These are phyloP conservation scores for Zymoseptoria tritici DNA, from an alignment of 2,329 filamentous ascomycete species.

Conservation along the genomic window DNA sequence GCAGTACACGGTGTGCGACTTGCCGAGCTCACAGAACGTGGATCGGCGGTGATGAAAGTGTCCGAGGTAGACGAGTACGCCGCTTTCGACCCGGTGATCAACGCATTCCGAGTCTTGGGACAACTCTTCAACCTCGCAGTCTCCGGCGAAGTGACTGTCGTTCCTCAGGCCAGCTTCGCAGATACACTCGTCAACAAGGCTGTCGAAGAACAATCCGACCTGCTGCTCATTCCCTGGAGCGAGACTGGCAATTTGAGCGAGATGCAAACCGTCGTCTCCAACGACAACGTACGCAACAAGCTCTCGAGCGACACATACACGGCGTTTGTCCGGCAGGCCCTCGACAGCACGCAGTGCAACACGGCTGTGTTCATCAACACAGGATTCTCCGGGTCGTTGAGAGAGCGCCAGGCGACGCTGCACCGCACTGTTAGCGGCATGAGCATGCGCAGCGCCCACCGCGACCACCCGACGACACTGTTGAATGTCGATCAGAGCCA, in stretches of 20 bases:
- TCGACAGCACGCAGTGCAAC: slow-evolving; percentile 58
- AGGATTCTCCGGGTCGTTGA: slow-evolving; percentile 48
- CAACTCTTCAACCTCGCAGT: slow-evolving; percentile 76
- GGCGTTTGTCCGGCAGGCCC: slow-evolving; percentile 62
- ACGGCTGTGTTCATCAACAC: slow-evolving; percentile 76
- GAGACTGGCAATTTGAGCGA: slow-evolving; percentile 71
- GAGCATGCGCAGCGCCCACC: slow-evolving; percentile 52
- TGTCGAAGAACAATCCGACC: slow-evolving; percentile 48
- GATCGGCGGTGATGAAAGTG: slow-evolving; percentile 91
- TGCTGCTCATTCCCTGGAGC: slow-evolving; percentile 82
- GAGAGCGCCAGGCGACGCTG: slow-evolving; percentile 32
- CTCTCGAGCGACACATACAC: slow-evolving; percentile 60
- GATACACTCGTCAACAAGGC: slow-evolving; percentile 66
- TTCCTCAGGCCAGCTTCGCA: slow-evolving; percentile 69
- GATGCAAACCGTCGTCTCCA: slow-evolving; percentile 41
- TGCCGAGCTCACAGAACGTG: slow-evolving; percentile 80
- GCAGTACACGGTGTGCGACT: slow-evolving; percentile 74
- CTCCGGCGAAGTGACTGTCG: slow-evolving; percentile 64
- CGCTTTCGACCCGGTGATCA: slow-evolving; percentile 71
- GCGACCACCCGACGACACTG: slow-evolving; percentile 45
- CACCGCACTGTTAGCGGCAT: slow-evolving; percentile 47
- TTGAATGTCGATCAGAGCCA: slow-evolving; percentile 63
- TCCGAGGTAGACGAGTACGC: slow-evolving; percentile 67
- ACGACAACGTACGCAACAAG: slow-evolving; percentile 49
- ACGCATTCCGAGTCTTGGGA: slow-evolving; percentile 83